Base-by-base conservation (phyloP, 2,329 filamentous ascomycete genomes). In the Hypoxylon sp. region DNA sequence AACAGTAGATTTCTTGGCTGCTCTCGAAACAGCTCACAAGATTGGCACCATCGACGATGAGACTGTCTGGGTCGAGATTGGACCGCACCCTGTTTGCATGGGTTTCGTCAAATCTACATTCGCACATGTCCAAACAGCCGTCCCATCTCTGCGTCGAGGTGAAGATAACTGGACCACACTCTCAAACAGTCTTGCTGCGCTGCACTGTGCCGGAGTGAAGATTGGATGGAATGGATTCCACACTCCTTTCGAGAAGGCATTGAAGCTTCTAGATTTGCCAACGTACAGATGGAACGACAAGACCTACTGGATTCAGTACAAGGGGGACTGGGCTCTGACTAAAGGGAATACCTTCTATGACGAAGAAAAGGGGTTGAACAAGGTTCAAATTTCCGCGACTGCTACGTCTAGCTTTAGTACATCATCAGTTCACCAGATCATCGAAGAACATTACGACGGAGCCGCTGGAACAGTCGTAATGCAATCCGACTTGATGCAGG, bases 221-320 rank as follows among this genome's bases (percentile, higher is more conserved):
- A 81, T 94, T 62, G 83, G 90, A 74, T 94, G 91, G 86, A 86
- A 88, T 64, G 91, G 93, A 77, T 91, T 87, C 73, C 88, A 91
- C 69, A 80, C 84, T 57, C 80, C 82, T 63, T 85, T 84, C 67
- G 71, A 74, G 19, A 59, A 70, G 0, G 78, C 76, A 11, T 76
- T 80, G 2, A 77, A 78, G 2, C 81, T 93, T 8, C 78, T 92
- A 5, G 81, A 86, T 5, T 80, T 94, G 0, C 91, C 91, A 0
- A 85, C 85, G 1, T 94, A 94, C 75, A 84, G 84, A 0, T 94
- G 91, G 79, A 89, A 94, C 72, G 82, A 88, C 71, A 92, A 92
- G 82, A 90, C 87, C 69, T 93, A 93, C 75, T 89, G 87, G 86
- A 81, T 88, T 43, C 82, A 84, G 71, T 88, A 88, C 74, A 78